Percentiles rank a stretch among this genome's conserved stretches.
Evolutionary conservation across 768 basidiomycete species (phyloP).

Genomic region (Chalciporus chontae): DNA sequence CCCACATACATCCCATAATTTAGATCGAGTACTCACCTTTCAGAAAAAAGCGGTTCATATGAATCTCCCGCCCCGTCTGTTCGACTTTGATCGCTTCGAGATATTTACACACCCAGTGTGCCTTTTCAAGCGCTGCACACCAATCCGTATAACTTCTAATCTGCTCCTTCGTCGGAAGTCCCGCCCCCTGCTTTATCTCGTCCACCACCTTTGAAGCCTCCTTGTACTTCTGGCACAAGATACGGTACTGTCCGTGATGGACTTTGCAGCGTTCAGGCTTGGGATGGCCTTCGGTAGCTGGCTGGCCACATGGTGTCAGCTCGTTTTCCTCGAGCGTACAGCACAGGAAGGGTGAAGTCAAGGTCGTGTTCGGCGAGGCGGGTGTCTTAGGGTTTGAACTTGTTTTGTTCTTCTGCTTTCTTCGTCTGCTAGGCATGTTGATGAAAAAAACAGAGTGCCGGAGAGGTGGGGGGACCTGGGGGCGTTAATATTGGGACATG

Average conservation of each 20-base stretch:
- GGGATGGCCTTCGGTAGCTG: slow-evolving; percentile 18
- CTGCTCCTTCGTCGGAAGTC: slow-evolving; percentile 19
- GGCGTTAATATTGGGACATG: no score
- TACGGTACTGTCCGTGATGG: slow-evolving; percentile 26
- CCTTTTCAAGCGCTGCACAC: slow-evolving; percentile 15
- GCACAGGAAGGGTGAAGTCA: slow-evolving; percentile 1
- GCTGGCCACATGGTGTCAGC: slow-evolving; percentile 19
- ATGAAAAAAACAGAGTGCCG: no score
- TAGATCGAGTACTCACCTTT: slow-evolving; percentile 16
- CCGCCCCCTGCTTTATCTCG: slow-evolving; percentile 3
- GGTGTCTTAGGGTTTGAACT: no score
- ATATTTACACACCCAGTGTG: slow-evolving; percentile 24
- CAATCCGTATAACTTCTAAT: slow-evolving; percentile 12
- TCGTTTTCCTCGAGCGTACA: slow-evolving; percentile 23
- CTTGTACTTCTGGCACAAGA: slow-evolving; percentile 12
- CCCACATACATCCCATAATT: no score
- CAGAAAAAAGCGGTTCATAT: slow-evolving; percentile 29
- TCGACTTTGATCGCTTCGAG: slow-evolving; percentile 33
- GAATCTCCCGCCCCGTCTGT: slow-evolving; percentile 29
- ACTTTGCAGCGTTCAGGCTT: slow-evolving; percentile 17
- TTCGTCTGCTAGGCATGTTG: no score
- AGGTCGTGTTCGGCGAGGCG: no score
- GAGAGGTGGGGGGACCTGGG: no score
- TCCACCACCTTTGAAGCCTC: slow-evolving; percentile 27
- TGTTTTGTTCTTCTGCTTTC: no score